Evolutionary conservation across 2,329 filamentous ascomycete species (phyloP), one percentile per base, ranked within the genome.

Genomic region (Ascosphaera acerosa): DNA sequence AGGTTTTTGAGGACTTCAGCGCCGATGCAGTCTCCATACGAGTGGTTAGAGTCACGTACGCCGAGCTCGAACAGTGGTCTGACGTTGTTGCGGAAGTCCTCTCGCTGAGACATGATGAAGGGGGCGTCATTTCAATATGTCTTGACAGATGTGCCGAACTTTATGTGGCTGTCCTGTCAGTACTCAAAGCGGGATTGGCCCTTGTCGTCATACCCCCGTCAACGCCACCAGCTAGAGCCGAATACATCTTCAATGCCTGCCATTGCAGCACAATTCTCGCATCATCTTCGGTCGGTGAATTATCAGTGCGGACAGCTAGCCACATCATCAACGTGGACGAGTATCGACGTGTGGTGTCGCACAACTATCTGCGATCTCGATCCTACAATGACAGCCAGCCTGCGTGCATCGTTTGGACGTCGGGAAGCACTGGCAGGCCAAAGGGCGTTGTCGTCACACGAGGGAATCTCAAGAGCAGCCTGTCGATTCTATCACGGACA

Each of bases 401-500:
- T 2, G 71, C 76, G 4, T 89, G 89, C 44, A 66, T 76, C 12
- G 70, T 89, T 1, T 89, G 76, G 46, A 89, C 77, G 0, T 81
- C 76, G 15, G 81, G 81, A 3, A 84, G 73, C 23, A 89, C 78
- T 1, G 80, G 77, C 0, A 58, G 56, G 1, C 80, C 77, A 0
- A 89, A 90, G 44, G 77, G 77, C 2, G 74, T 90, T 3, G 59
- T 76, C 3, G 63, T 90, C 14, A 78, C 76, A 0, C 72, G 82
- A 38, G 55, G 62, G 25, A 89, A 80, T 41, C 62, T 90, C 26
- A 56, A 72, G 33, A 76, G 73, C 46, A 84, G 89, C 38, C 55
- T 90, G n/a, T 56, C 66, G 12, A 58, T 65, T 6, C 56, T 91
- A 4, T 58, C 61, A 2, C 53, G 58, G 2, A 53, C 76, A 0